phyloP scores from a whole-genome alignment of 2,329 filamentous ascomycete species.

The Aspergillus quadricinctus region DNA sequence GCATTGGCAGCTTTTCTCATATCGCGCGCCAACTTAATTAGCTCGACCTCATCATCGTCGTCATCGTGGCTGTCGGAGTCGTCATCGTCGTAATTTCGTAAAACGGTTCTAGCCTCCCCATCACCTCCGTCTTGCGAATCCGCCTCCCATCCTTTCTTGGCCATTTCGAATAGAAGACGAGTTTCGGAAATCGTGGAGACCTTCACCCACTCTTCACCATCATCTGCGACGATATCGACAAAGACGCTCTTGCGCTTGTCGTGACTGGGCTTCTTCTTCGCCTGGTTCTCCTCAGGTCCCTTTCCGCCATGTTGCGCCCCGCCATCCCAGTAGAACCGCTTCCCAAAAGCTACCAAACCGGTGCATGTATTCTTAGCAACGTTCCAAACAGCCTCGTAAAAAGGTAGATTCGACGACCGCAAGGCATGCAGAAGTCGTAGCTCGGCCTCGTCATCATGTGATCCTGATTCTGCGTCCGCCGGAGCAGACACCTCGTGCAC shows the following conservation, averaged over 20 bases:
- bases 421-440: constrained; percentile 51
- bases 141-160: constrained; percentile 61
- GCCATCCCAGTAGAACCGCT: constrained; percentile 49
- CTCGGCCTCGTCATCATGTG: constrained; percentile 16
- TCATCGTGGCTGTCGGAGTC: constrained; percentile 40
- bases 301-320: constrained; percentile 4
- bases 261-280: constrained; percentile 28
- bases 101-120: constrained; percentile 19
- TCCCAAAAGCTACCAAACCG: constrained; percentile 55
- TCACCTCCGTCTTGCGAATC: constrained; percentile 45
- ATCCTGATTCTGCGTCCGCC: constrained; percentile 15
- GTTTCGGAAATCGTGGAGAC: constrained; percentile 62
- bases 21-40: constrained; percentile 58
- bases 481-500: constrained; percentile 15
- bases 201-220: constrained; percentile 64
- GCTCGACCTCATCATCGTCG: constrained; percentile 54
- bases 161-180: constrained; percentile 62
- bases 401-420: constrained; percentile 62
- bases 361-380: constrained; percentile 53
- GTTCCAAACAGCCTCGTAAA: constrained; percentile 61
- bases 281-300: constrained; percentile 6
- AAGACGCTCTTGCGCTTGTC: constrained; percentile 50
- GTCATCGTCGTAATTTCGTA: constrained; percentile 31
- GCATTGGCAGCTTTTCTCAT: constrained; percentile 55
- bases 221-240: constrained; percentile 61